Conservation (phyloP, 257 asterid genomes). For the Solanum piurae region DNA sequence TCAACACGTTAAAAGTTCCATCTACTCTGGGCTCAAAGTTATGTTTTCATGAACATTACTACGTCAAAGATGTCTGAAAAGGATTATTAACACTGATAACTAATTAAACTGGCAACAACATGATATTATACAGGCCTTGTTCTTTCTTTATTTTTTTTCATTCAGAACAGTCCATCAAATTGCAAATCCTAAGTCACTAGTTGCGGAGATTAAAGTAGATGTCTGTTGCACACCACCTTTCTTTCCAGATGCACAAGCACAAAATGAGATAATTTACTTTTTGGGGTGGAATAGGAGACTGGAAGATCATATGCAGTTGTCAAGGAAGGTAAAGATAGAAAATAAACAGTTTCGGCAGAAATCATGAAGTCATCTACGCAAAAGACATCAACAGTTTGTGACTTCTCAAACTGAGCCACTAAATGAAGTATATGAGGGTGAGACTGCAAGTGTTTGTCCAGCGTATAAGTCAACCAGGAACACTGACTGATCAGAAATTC, state of each 20-base stretch:
- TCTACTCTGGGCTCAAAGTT: background rate
- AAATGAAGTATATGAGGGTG: background rate
- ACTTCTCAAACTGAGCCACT: background rate
- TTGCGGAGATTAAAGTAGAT: background rate
- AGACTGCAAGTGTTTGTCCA: background rate
- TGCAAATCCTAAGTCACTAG: background rate
- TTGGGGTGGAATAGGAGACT: background rate
- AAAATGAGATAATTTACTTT: background rate
- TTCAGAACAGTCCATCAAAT: background rate
- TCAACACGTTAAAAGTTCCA: background rate
- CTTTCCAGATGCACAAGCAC: background rate
- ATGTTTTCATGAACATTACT: background rate
- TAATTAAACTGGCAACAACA: background rate
- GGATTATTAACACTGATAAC: background rate
- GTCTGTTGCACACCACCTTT: background rate
- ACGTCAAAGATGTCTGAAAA: background rate
- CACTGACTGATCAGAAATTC: background rate
- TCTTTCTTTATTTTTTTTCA: background rate
- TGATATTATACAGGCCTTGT: background rate
- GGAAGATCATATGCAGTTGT: background rate
- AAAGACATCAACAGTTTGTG: background rate
- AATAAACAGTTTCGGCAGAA: background rate
- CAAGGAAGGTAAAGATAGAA: background rate
- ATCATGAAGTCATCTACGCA: background rate
- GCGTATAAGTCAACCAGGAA: background rate